A percentile compares a stretch with the other conserved stretches of the same genome.
These are phyloP conservation scores for Larix kaempferi DNA, from an alignment of 75 land plant species.

Conservation along the genomic window DNA sequence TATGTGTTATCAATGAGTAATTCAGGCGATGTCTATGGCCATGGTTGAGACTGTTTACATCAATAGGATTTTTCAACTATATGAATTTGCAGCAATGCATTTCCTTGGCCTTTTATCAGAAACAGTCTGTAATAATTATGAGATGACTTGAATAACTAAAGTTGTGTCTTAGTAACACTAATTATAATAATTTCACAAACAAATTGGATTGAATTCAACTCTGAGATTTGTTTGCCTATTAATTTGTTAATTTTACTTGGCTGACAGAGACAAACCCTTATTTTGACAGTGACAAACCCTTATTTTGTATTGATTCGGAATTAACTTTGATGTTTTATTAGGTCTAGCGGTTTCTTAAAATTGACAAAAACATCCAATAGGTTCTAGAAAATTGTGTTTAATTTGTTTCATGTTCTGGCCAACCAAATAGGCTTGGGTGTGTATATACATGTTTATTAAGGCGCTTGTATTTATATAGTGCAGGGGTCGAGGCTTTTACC, in stretches of 20 bases:
- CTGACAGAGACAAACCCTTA: neutral
- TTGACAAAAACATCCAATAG: neutral
- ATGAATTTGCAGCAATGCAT: no score
- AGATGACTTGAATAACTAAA: neutral
- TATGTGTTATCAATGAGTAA: neutral
- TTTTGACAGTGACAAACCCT: no score
- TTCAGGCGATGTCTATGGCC: neutral
- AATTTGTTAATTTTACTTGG: neutral
- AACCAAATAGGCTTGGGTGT: no score
- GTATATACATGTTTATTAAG: no score
- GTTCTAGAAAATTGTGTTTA: neutral
- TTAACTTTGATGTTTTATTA: neutral
- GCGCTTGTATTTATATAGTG: neutral
- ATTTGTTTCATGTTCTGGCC: neutral
- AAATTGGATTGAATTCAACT: neutral
- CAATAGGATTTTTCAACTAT: no score
- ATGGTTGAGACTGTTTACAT: no score
- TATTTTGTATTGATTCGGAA: neutral
- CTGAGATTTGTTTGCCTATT: neutral
- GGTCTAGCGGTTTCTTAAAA: neutral
- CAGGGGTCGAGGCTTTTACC: neutral
- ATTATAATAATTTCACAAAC: neutral
- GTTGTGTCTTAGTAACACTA: neutral
- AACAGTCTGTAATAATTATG: no score
- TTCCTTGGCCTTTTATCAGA: no score